Evolutionary conservation across 805 yeast genomes (phyloP), one percentile per base, ranked within the genome.

Genomic region (Candida xyloterini): DNA sequence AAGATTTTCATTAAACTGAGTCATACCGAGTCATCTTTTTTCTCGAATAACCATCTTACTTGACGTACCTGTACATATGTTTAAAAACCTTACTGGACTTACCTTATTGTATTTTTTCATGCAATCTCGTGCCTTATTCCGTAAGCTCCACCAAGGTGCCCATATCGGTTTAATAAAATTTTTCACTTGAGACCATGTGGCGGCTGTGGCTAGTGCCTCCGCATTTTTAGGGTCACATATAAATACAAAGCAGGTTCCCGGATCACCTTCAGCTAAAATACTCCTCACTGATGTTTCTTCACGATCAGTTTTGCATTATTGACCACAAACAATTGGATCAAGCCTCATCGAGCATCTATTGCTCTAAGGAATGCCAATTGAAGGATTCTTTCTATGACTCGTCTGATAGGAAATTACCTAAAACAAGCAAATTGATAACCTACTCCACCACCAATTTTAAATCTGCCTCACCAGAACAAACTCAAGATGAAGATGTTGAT

Each of bases 291-390:
- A 31, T 52, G 27, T 52, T 52, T 28, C 47, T 36, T 31, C 56
- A 52, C 36, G 56, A 52, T 34, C 46, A 48, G 10, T 48, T 47
- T 27, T 52, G 56, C 51, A 50, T 52, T 39, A 49, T 52, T 29
- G 56, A 52, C 35, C 50, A 42, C 47, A 50, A 42, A 23, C 45
- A 44, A 30, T 30, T 50, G 13, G 35, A 35, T 28, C 33, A 30
- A 4, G 30, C 27, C 18, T 29, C 42, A 6, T 15, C 20, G 13
- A 29, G 38, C 27, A 33, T 52, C 15, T 52, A 52, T 42, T 52
- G 56, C 44, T 52, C 56, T 3, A 33, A 36, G 10, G 47, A 48
- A 31, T 52, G 56, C 50, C 46, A 47, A 23, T 15, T 42, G 29
- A 38, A 44, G 34, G 56, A 52, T 41, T 40, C 46, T 5, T 14